Base-by-base conservation (phyloP, 257 asterid species). In the Schizonepeta tenuifolia region DNA sequence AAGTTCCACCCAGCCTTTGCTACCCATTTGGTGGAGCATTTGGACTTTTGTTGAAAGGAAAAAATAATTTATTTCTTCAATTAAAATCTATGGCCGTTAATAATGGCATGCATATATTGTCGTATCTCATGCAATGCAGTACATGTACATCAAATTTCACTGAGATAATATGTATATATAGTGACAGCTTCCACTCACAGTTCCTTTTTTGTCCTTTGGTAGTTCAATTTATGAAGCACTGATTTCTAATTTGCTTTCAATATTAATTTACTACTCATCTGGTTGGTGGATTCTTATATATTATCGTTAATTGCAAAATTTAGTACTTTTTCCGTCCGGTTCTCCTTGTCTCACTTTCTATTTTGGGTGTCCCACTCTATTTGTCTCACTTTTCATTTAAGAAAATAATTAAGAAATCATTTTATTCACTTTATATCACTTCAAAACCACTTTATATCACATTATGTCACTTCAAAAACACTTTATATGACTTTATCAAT, bases 151-250 rank as follows among this genome's bases (percentile, higher is more conserved):
- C 41, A 41, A 70, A 21, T 54, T 60, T 60, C 75, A 72, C 73
- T 82, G 14, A 38, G 43, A 38, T 9, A 70, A 71, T n/a, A n/a
- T n/a, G n/a, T n/a, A 60, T 44, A 59, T 74, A 61, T 80, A 77
- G 17, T 80, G 83, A 75, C 82, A 78, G 68, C 78, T 80, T 67
- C 74, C 85, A 80, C 83, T 75, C 75, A 62, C 85, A 68, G 35
- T 71, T 72, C 65, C 43, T 78, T 35, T 74, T 65, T 72, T 74
- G 83, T 77, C 83, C 56, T 69, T 12, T 12, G 67, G 6, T 69
- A 57, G 50, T 76, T 63, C 63, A 75, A 65, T 58, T 56, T 41
- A 21, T 56, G 38, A 53, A 73, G 55, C 41, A 11, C 15, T 41
- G 3, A 1, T 54, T 10, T 20, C 17, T 36, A 7, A 36, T 36